These are phyloP conservation scores for Sclerotinia sclerotiorum DNA, from an alignment of 2,329 filamentous ascomycete genomes.

Conservation along the genomic window DNA sequence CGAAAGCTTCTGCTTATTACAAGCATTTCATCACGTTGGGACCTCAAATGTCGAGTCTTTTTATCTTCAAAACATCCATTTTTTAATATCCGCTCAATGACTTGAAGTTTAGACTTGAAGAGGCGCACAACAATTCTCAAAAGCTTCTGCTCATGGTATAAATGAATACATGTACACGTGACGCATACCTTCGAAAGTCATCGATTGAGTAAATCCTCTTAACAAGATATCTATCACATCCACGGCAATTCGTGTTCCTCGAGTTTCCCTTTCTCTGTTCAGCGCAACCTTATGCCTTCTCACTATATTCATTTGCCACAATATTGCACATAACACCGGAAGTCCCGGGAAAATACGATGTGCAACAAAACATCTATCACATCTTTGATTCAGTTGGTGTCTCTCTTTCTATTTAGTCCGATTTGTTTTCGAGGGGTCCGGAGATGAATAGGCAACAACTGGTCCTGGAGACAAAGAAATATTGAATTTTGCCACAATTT, in stretches of 20 bases:
- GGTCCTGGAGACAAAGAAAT: not conserved
- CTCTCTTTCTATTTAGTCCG: not conserved
- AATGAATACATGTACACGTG: not conserved
- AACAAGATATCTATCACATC: not conserved
- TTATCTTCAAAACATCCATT: not conserved
- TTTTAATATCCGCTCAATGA: not conserved
- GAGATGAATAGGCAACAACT: not conserved
- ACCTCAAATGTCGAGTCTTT: not conserved
- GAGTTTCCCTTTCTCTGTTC: not conserved
- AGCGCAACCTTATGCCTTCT: not conserved
- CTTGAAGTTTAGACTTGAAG: not conserved
- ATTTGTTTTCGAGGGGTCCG: not conserved
- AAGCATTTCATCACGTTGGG: not conserved
- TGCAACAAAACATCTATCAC: not conserved
- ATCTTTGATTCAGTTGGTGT: not conserved
- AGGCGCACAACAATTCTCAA: not conserved
- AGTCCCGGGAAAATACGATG: not conserved
- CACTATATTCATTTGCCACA: not conserved
- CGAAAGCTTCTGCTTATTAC: not conserved
- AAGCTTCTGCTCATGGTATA: not conserved
- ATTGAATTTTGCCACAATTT: not conserved
- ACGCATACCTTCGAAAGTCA: not conserved
- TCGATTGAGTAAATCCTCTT: not conserved
- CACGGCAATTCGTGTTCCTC: not conserved
- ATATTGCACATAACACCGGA: not conserved